A percentile compares a stretch with the other conserved stretches of the same genome.
These are phyloP conservation scores for Phenoliferia sp. DNA, from an alignment of 1,284 basidiomycete genomes.

Conservation along the genomic window DNA sequence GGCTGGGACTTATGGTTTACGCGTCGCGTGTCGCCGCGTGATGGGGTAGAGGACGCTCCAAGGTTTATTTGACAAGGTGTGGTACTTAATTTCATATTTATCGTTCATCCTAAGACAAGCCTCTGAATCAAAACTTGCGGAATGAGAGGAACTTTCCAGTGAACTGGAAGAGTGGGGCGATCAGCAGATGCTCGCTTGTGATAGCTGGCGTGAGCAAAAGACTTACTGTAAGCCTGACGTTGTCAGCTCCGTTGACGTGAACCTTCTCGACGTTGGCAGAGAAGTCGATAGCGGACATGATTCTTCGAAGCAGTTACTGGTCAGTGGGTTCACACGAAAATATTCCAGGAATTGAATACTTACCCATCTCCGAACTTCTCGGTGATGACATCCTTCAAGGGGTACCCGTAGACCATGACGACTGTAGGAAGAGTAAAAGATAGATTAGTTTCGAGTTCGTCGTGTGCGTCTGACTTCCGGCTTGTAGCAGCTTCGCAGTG, in stretches of 20 bases:
- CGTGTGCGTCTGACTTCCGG: too few species aligned
- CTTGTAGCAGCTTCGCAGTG: too few species aligned
- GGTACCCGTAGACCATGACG: constrained; percentile 21
- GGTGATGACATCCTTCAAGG: constrained; percentile 54
- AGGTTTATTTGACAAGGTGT: too few species aligned
- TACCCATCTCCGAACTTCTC: constrained; percentile 77
- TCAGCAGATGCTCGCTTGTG: neutral
- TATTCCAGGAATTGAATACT: neutral
- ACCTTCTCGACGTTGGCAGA: constrained; percentile 60
- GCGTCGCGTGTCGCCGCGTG: too few species aligned
- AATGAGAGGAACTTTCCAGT: neutral
- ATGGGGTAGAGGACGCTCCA: too few species aligned
- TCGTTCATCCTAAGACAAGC: too few species aligned
- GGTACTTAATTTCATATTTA: too few species aligned
- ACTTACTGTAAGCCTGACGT: constrained; percentile 3
- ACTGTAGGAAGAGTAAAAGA: neutral
- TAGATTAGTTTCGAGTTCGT: neutral
- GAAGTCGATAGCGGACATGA: constrained; percentile 88
- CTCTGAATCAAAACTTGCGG: neutral
- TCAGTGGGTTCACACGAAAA: neutral
- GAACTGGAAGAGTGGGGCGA: neutral
- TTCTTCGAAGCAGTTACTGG: constrained; percentile 47
- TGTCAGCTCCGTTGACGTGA: constrained; percentile 9
- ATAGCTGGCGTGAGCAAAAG: neutral
- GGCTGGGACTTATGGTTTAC: too few species aligned